A percentile compares a stretch with the other conserved stretches of the same genome.
These are phyloP conservation scores for Ustilago esculenta DNA, from an alignment of 1,284 basidiomycete genomes.

Conservation along the genomic window DNA sequence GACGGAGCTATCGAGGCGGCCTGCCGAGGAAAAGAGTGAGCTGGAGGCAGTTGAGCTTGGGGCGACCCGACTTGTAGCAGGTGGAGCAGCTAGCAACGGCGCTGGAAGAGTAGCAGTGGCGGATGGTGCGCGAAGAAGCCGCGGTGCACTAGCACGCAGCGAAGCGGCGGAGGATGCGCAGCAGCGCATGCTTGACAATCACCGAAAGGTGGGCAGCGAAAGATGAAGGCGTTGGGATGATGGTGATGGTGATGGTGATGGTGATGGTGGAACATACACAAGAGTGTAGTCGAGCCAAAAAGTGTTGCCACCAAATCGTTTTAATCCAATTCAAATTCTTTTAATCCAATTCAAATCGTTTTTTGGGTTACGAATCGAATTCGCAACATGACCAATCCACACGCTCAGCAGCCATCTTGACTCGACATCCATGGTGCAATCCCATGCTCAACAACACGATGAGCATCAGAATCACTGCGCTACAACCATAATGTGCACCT, in stretches of 20 bases:
- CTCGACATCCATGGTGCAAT: too few species aligned
- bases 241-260: neutral
- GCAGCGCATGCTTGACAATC: constrained; percentile 19
- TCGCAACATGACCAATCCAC: neutral
- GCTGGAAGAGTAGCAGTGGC: constrained; percentile 6
- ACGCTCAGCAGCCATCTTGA: too few species aligned
- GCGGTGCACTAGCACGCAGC: constrained; percentile 22
- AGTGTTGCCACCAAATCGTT: constrained; percentile 10
- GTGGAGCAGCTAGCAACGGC: constrained; percentile 3
- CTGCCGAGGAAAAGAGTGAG: constrained; percentile 14
- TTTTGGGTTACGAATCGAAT: constrained; percentile 4
- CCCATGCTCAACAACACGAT: too few species aligned
- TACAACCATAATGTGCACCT: too few species aligned
- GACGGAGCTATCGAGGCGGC: constrained; percentile 1
- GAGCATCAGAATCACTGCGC: too few species aligned
- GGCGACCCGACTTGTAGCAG: neutral
- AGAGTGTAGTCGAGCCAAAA: neutral
- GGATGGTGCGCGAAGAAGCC: constrained; percentile 15
- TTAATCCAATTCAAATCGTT: too few species aligned
- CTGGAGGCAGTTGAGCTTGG: neutral
- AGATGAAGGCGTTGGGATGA: neutral
- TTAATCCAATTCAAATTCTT: too few species aligned
- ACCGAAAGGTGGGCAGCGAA: too few species aligned
- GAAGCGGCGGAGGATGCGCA: constrained; percentile 24
- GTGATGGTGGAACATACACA: constrained; percentile 2